Percentiles rank a stretch among this genome's conserved stretches.
Conservation (phyloP, 257 asterid genomes). For the Nicotiana attenuata region DNA sequence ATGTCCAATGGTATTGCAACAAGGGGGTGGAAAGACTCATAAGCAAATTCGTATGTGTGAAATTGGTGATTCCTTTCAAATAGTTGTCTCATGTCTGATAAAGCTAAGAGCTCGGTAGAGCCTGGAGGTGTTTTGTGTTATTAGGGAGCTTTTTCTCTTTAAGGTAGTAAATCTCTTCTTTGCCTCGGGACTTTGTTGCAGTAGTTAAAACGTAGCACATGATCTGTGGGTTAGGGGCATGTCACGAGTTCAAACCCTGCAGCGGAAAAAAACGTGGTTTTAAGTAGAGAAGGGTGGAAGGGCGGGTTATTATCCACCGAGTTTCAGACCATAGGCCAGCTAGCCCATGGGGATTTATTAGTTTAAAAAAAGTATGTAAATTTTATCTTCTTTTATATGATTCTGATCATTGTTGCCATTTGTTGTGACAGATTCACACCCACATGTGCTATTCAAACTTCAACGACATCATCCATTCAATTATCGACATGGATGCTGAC, state of each 20-base stretch:
- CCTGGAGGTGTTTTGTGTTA: background rate
- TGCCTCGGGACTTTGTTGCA: background rate
- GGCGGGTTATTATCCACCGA: background rate
- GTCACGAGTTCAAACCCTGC: background rate
- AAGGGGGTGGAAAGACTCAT: background rate
- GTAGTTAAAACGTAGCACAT: background rate
- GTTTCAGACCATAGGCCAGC: background rate
- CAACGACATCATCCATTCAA: conserved; percentile 96
- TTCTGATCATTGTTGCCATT: background rate
- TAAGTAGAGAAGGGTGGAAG: background rate
- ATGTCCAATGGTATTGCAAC: background rate
- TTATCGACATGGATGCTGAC: conserved; percentile 94
- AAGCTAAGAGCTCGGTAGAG: background rate
- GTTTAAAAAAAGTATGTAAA: too few relatives aligned
- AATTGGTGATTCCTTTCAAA: background rate
- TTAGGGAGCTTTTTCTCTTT: background rate
- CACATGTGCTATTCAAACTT: conserved; percentile 99
- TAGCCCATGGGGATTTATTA: too few relatives aligned
- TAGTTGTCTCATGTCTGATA: background rate
- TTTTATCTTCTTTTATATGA: background rate
- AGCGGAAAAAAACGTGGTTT: background rate
- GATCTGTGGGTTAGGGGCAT: background rate
- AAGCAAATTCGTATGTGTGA: background rate
- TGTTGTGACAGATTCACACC: conserved; percentile 68
- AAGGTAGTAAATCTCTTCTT: background rate